phyloP scores from a whole-genome alignment of 306 rosid species.

The Fragaria iinumae region DNA sequence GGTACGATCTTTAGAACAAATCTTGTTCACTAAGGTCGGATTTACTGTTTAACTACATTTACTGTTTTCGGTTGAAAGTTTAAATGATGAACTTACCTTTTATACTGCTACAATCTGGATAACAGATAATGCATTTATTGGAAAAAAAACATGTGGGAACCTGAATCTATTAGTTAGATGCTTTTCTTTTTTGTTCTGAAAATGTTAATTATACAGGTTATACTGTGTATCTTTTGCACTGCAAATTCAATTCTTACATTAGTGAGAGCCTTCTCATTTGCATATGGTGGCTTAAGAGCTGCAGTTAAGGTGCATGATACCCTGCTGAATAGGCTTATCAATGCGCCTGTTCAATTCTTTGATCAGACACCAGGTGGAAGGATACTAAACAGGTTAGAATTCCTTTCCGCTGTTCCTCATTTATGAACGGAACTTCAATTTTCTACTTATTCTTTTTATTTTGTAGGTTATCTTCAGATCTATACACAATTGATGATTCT shows the following conservation, averaged over 20 bases:
- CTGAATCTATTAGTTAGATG: neutral
- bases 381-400: conserved; percentile 79
- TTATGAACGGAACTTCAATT: neutral
- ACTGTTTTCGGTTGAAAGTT: neutral
- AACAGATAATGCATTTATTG: neutral
- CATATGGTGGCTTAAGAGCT: conserved; percentile 88
- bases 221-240: conserved; percentile 72
- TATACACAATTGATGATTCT: conserved; percentile 91
- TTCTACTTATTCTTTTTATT: conserved; percentile 21
- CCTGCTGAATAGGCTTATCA: conserved; percentile 62
- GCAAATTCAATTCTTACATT: conserved; percentile 80
- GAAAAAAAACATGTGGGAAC: neutral
- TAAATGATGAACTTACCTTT: neutral
- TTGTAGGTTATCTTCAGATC: conserved; percentile 95
- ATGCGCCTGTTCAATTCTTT: conserved; percentile 83
- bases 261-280: conserved; percentile 95
- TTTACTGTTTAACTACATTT: neutral
- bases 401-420: conserved; percentile 24
- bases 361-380: conserved; percentile 91
- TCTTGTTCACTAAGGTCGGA: neutral
- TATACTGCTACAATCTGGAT: neutral
- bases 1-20: neutral
- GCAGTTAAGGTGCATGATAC: conserved; percentile 80
- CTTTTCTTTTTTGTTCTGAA: conserved; percentile 7
- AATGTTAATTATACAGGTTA: conserved; percentile 52